These are phyloP conservation scores for Plasmodium gallinaceum DNA, from an alignment of 169 alveolate species.

Conservation along the genomic window DNA sequence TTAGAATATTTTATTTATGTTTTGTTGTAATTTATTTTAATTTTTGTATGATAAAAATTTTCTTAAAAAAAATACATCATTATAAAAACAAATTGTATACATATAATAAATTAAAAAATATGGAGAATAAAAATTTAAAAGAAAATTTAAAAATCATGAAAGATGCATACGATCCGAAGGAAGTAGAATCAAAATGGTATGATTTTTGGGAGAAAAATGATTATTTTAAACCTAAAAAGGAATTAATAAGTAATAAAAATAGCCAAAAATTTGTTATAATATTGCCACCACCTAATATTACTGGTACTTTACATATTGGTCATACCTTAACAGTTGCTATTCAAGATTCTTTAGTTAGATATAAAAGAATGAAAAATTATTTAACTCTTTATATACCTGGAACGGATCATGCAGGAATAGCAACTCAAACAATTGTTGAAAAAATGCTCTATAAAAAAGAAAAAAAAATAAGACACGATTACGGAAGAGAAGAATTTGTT, in stretches of 20 bases:
- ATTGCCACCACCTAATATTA: conserved; percentile 99
- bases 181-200: conserved; percentile 97
- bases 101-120: conserved; percentile 19
- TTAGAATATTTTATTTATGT: background rate
- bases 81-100: background rate
- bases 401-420: conserved; percentile 99
- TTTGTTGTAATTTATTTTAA: background rate
- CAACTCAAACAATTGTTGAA: conserved; percentile 99
- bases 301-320: conserved; percentile 99
- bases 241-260: conserved; percentile 64
- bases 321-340: conserved; percentile 99
- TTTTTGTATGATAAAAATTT: conserved; percentile 18
- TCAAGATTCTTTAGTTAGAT: conserved; percentile 97
- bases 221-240: conserved; percentile 86
- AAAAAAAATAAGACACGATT: conserved; percentile 95
- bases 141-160: conserved; percentile 83
- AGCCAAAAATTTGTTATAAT: conserved; percentile 93
- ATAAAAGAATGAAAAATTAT: conserved; percentile 97
- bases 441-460: conserved; percentile 94
- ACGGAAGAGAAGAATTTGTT: conserved; percentile 97
- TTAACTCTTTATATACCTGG: conserved; percentile 99
- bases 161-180: conserved; percentile 95
- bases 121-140: conserved; percentile 33
- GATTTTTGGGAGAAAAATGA: conserved; percentile 95
- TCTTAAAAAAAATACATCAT: background rate